Conservation (phyloP, 352 stramenopile species). For the Globisporangium rhizosaccharum region DNA sequence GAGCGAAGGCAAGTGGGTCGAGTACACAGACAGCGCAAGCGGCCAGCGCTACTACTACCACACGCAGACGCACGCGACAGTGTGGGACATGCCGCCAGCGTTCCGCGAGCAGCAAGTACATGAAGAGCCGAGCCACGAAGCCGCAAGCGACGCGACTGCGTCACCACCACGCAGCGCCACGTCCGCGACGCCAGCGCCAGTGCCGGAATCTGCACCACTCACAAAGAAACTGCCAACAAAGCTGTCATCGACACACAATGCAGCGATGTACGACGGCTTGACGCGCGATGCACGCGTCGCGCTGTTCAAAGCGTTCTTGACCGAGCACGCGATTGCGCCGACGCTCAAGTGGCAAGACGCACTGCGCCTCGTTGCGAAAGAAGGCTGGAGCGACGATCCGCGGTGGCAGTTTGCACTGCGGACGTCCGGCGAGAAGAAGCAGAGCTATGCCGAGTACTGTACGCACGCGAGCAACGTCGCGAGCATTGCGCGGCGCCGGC, state of each 20-base stretch:
- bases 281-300: conserved; percentile 41
- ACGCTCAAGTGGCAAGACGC: conserved; percentile 75
- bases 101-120: conserved; percentile 71
- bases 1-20: conserved; percentile 42
- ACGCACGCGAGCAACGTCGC: conserved; percentile 65
- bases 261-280: conserved; percentile 43
- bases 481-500: conserved; percentile 56
- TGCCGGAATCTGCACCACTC: not conserved
- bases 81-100: conserved; percentile 80
- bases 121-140: conserved; percentile 61
- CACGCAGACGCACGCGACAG: conserved; percentile 56
- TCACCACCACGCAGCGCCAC: not conserved
- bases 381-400: conserved; percentile 48
- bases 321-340: conserved; percentile 58
- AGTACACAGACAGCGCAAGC: conserved; percentile 74
- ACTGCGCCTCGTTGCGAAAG: conserved; percentile 52
- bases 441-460: conserved; percentile 79
- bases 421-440: conserved; percentile 78
- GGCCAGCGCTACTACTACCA: conserved; percentile 82
- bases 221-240: conserved; percentile 40
- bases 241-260: conserved; percentile 14
- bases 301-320: conserved; percentile 68
- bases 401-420: conserved; percentile 61
- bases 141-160: not conserved
- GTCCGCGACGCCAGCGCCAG: not conserved